Evolutionary conservation across 257 asterid species (phyloP).

Genomic region (Solanum phureja): DNA sequence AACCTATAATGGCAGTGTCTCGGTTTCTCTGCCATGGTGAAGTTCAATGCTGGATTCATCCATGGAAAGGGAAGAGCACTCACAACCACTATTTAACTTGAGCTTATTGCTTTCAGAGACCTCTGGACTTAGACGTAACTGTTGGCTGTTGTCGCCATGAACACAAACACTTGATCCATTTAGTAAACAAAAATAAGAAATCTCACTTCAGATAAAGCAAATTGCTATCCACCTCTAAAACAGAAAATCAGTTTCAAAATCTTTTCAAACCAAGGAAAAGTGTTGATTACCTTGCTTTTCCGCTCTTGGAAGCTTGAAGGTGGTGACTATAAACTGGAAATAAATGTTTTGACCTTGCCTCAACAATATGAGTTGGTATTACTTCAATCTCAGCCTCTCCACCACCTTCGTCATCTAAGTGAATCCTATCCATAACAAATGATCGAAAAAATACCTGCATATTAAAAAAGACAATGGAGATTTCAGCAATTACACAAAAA

Average conservation of each 20-base stretch:
- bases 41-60: conserved; percentile 18
- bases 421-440: conserved; percentile 27
- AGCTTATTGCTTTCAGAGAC: conserved; percentile 18
- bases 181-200: not conserved
- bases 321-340: conserved; percentile 57
- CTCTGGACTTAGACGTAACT: conserved; percentile 18
- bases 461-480: not conserved
- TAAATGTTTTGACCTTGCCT: conserved; percentile 53
- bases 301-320: conserved; percentile 48
- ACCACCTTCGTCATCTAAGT: conserved; percentile 18
- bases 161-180: not conserved
- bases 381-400: conserved; percentile 83
- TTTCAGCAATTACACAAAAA: conserved; percentile 2
- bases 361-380: conserved; percentile 41
- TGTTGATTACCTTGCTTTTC: conserved; percentile 35
- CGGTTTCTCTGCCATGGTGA: conserved; percentile 13
- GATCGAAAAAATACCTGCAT: conserved; percentile 58
- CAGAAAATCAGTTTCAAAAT: not conserved
- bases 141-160: conserved; percentile 14
- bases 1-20: too few species aligned
- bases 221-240: not conserved
- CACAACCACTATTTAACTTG: conserved; percentile 13
- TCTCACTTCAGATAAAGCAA: not conserved
- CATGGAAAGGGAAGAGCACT: conserved; percentile 22
- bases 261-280: not conserved